Evolutionary conservation across 768 basidiomycete genomes (phyloP), one percentile per base, ranked within the genome.

Genomic region (Mycena galopus): DNA sequence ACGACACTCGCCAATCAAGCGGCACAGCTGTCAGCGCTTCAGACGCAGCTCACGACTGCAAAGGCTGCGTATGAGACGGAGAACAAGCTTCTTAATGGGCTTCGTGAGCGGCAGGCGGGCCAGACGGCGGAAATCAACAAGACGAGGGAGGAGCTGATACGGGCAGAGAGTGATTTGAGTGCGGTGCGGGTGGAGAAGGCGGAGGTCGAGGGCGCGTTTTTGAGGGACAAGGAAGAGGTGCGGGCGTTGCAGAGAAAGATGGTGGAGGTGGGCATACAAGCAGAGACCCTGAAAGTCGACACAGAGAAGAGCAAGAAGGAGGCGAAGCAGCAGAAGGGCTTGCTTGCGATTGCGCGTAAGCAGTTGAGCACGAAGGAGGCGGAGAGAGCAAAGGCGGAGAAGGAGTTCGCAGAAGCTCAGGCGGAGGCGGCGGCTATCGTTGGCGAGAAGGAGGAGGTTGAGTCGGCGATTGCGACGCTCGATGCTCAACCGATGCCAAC

Each of bases 191-290:
- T 96, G 25, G 96, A 98, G 84, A 98, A 97, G 84, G 86, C 92
- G 9, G 98, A 99, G 82, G 86, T 98, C 25, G 96, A 97, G 80
- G 94, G 96, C 12, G 83, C 89, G 2, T 88, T 97, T 67, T 81
- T 99, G 71, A 88, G 94, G 42, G 98, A 99, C 81, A 98, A 97
- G 83, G 98, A 99, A 81, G 98, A 98, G 72, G 91, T 94, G 6
- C 87, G 97, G 50, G 94, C 92, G 50, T 82, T 98, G 72, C 92
- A 98, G 77, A 89, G 91, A 76, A 90, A 89, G 79, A 94, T 98
- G 93, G 86, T 90, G 16, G 95, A 96, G 77, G 89, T 90, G 19
- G 90, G 91, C 10, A 88, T 91, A 72, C 91, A 96, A 81, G 92
- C 92, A 39, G 90, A 93, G 56, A 78, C 84, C 14, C 80, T 92